Evolutionary conservation across 257 asterid genomes (phyloP).

Genomic region (Nicotiana sylvestris): DNA sequence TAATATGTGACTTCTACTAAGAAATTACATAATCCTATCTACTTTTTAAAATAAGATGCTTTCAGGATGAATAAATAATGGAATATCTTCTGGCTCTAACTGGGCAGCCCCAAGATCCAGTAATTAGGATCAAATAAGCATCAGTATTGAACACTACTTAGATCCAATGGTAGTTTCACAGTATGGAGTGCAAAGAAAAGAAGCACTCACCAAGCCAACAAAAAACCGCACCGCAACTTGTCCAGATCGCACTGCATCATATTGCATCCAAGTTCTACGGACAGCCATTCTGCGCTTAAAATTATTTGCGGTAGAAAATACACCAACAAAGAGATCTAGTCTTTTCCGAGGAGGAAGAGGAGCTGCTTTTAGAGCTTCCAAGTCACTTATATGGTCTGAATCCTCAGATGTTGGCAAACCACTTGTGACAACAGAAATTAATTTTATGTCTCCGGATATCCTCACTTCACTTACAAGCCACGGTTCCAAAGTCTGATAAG

Average conservation of each 20-base stretch:
- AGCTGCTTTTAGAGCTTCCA: slow-evolving; percentile 71
- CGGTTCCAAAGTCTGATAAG: slow-evolving; percentile 81
- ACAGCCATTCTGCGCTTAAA: slow-evolving; percentile 98
- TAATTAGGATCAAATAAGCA: neutral
- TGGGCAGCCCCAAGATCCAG: neutral
- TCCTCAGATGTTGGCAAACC: slow-evolving; percentile 96
- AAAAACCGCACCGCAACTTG: slow-evolving; percentile 91
- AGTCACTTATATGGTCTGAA: slow-evolving; percentile 65
- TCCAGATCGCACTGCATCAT: slow-evolving; percentile 76
- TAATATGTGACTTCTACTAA: neutral
- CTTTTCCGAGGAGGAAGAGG: slow-evolving; percentile 44
- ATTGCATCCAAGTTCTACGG: slow-evolving; percentile 99
- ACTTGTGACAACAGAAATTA: slow-evolving; percentile 84
- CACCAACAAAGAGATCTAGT: slow-evolving; percentile 78
- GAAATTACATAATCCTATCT: neutral
- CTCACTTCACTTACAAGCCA: slow-evolving; percentile 90
- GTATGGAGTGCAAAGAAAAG: neutral
- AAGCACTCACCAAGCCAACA: slow-evolving; percentile 82
- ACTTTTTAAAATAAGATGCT: neutral
- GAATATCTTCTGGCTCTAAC: neutral
- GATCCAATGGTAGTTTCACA: neutral
- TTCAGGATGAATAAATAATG: too few relatives aligned
- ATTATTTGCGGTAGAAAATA: slow-evolving; percentile 93
- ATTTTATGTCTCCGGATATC: slow-evolving; percentile 75
- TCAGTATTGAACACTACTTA: neutral